Percentiles rank a stretch among this genome's conserved stretches.
phyloP scores from a whole-genome alignment of 768 basidiomycete genomes.

The Scleroderma bovista region DNA sequence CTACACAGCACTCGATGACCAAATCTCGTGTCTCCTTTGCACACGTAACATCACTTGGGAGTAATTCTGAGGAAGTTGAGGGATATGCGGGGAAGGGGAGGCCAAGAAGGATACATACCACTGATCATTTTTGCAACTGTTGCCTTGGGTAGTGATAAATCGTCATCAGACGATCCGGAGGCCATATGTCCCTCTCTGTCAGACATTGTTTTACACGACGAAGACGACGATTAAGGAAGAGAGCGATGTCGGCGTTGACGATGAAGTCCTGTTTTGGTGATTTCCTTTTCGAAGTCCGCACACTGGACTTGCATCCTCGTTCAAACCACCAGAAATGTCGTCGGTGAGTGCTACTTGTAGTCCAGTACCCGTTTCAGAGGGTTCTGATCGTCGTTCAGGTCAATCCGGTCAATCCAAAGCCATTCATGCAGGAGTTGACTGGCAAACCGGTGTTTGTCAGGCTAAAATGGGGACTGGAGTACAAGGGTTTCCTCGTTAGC shows the following conservation, averaged over 20 bases:
- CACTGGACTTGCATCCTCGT: conserved; percentile 15
- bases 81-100: neutral
- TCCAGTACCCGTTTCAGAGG: neutral
- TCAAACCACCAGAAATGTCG: conserved; percentile 54
- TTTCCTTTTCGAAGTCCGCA: conserved; percentile 37
- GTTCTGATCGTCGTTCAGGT: conserved; percentile 42
- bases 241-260: conserved; percentile 28
- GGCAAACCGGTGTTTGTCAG: conserved; percentile 94
- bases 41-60: conserved; percentile 82
- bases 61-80: conserved; percentile 55
- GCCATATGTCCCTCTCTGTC: conserved; percentile 78
- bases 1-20: conserved; percentile 98
- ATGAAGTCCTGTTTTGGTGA: conserved; percentile 11
- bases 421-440: conserved; percentile 96
- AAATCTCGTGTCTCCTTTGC: conserved; percentile 96
- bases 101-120: conserved; percentile 41
- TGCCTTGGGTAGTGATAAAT: conserved; percentile 92
- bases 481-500: conserved; percentile 98
- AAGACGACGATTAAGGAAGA: conserved; percentile 11
- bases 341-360: conserved; percentile 39
- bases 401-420: conserved; percentile 96
- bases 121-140: conserved; percentile 96
- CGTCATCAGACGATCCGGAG: conserved; percentile 75
- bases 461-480: conserved; percentile 98
- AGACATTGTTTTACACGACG: conserved; percentile 55